Percentiles rank a stretch among this genome's conserved stretches.
These are phyloP conservation scores for Emericellopsis cladophorae DNA, from an alignment of 2,329 filamentous ascomycete genomes.

Conservation along the genomic window DNA sequence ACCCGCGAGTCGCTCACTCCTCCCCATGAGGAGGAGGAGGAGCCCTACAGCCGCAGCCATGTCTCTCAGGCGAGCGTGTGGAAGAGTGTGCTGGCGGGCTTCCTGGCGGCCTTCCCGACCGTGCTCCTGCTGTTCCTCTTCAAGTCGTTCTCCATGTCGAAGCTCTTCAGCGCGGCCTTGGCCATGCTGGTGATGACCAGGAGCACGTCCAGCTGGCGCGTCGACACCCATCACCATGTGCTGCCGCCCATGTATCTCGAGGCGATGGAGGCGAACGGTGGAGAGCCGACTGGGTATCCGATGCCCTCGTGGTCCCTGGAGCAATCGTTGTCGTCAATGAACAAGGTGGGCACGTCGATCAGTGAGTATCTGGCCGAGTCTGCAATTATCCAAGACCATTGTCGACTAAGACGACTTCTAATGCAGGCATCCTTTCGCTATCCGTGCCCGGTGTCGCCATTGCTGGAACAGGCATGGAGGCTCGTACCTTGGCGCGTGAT, in stretches of 20 bases:
- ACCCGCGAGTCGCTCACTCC: too few relatives aligned
- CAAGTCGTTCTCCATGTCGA: too few relatives aligned
- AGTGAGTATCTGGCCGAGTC: neutral
- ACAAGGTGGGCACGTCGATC: slow-evolving; percentile 1
- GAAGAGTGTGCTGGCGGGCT: too few relatives aligned
- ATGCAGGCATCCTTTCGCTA: slow-evolving; percentile 5
- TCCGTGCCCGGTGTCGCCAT: slow-evolving; percentile 4
- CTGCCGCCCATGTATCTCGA: slow-evolving; percentile 4
- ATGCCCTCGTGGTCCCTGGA: slow-evolving; percentile 6
- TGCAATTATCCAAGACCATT: neutral
- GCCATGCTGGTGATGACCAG: neutral
- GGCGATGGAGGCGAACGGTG: slow-evolving; percentile 3
- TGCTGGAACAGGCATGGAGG: slow-evolving; percentile 2
- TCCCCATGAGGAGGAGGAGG: too few relatives aligned
- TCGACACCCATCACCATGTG: slow-evolving; percentile 2
- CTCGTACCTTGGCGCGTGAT: slow-evolving; percentile 2
- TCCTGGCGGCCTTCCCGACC: too few relatives aligned
- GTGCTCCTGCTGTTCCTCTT: too few relatives aligned
- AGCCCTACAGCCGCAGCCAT: too few relatives aligned
- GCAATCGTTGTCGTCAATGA: slow-evolving; percentile 1
- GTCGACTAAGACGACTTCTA: neutral
- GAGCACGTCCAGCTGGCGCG: neutral
- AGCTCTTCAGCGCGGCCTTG: too few relatives aligned
- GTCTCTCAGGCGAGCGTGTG: too few relatives aligned
- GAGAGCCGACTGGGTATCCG: slow-evolving; percentile 5